These are phyloP conservation scores for Sambucus nigra DNA, from an alignment of 129 eudicot genomes.

Conservation along the genomic window DNA sequence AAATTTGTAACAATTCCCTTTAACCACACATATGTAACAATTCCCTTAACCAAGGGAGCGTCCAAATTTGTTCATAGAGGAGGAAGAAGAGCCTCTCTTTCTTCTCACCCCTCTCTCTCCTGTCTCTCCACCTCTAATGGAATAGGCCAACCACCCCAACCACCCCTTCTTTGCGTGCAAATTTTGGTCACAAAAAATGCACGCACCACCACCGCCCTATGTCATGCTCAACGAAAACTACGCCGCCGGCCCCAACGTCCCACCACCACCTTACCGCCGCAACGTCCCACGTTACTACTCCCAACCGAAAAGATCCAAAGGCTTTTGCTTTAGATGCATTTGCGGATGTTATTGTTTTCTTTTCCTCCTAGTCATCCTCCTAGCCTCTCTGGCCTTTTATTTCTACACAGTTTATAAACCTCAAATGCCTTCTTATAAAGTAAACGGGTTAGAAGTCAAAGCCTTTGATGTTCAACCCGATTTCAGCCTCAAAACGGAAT, in stretches of 20 bases:
- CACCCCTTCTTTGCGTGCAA: slow-evolving; percentile 1
- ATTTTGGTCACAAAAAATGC: slow-evolving; percentile 8
- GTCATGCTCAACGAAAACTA: slow-evolving; percentile 12
- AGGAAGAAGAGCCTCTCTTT: slow-evolving; percentile 9
- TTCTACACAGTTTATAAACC: slow-evolving; percentile 32
- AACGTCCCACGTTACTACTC: slow-evolving; percentile 15
- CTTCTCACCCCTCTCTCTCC: slow-evolving; percentile 7
- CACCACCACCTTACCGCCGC: slow-evolving; percentile 11
- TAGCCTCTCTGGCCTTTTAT: slow-evolving; percentile 14
- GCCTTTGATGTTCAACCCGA: slow-evolving; percentile 31
- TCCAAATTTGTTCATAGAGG: not conserved
- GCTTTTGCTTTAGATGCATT: slow-evolving; percentile 33
- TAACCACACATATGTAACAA: slow-evolving; percentile 17
- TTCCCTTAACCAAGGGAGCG: slow-evolving; percentile 19
- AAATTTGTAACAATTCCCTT: not conserved
- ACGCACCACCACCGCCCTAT: slow-evolving; percentile 18
- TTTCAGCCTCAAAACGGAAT: slow-evolving; percentile 36
- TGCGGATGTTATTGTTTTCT: slow-evolving; percentile 44
- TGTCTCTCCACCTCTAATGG: slow-evolving; percentile 8
- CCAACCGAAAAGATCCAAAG: slow-evolving; percentile 6
- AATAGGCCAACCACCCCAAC: not conserved
- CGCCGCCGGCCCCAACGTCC: slow-evolving; percentile 6
- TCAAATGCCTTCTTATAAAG: slow-evolving; percentile 32
- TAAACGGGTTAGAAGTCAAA: slow-evolving; percentile 20
- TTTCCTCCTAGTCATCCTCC: slow-evolving; percentile 24